Evolutionary conservation across 2,329 filamentous ascomycete species (phyloP).

Genomic region (Huntiella decipiens): DNA sequence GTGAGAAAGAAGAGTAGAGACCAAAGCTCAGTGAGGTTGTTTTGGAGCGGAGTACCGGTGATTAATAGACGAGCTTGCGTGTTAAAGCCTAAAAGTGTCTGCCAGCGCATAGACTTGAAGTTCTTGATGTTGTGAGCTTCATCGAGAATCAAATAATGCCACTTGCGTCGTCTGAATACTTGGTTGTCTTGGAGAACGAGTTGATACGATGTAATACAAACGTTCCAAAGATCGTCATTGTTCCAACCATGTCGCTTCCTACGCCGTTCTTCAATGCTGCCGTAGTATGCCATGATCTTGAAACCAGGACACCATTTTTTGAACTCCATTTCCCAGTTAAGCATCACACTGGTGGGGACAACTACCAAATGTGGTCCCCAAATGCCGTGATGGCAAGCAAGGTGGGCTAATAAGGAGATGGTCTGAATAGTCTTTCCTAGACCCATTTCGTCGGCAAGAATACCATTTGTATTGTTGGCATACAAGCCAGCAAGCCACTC

Average conservation of each 20-base stretch:
- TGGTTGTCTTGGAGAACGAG: slow-evolving; percentile 86
- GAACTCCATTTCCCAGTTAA: slow-evolving; percentile 99
- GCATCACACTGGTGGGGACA: slow-evolving; percentile 92
- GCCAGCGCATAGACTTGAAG: slow-evolving; percentile 94
- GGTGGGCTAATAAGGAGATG: slow-evolving; percentile 77
- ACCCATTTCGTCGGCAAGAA: slow-evolving; percentile 95
- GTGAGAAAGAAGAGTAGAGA: slow-evolving; percentile 78
- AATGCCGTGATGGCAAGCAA: slow-evolving; percentile 73
- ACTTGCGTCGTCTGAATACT: slow-evolving; percentile 76
- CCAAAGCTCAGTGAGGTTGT: slow-evolving; percentile 93
- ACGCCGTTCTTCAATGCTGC: slow-evolving; percentile 78
- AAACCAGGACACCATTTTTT: slow-evolving; percentile 98
- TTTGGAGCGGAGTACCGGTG: slow-evolving; percentile 89
- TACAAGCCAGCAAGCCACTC: slow-evolving; percentile 95
- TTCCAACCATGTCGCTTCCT: slow-evolving; percentile 85
- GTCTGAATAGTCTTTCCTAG: slow-evolving; percentile 97
- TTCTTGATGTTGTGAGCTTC: slow-evolving; percentile 99
- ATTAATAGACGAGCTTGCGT: slow-evolving; percentile 72
- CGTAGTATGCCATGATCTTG: slow-evolving; percentile 95
- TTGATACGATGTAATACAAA: slow-evolving; percentile 95
- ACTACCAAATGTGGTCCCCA: slow-evolving; percentile 96
- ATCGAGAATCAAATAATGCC: slow-evolving; percentile 97
- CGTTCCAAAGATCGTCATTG: slow-evolving; percentile 86
- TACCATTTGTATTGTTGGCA: slow-evolving; percentile 81
- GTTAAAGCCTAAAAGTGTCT: slow-evolving; percentile 83